phyloP scores from a whole-genome alignment of 495 filamentous ascomycete genomes.

The Lepraria neglecta region DNA sequence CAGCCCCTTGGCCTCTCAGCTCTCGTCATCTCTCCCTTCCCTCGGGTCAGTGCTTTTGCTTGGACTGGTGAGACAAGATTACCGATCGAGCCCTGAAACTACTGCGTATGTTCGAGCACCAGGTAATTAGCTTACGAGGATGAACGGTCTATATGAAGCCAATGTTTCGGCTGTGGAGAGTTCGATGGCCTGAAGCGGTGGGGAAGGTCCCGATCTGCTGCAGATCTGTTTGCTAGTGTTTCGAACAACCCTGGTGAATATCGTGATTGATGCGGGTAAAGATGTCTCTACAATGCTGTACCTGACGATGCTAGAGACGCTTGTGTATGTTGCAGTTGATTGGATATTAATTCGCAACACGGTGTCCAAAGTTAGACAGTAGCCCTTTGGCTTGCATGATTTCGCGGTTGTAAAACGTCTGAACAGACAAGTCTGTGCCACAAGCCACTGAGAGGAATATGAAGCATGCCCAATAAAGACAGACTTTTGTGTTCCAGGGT shows the following conservation, averaged over 20 bases:
- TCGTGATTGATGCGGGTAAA: no score
- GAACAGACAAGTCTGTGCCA: no score
- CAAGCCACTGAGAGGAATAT: no score
- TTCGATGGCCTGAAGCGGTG: slow-evolving; percentile 2
- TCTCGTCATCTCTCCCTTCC: background rate
- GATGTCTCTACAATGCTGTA: background rate
- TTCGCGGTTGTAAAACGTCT: no score
- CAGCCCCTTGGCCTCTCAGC: background rate
- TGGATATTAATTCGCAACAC: no score
- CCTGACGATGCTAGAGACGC: background rate
- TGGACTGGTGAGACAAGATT: background rate
- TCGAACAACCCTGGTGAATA: no score
- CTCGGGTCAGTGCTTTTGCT: slow-evolving; percentile 2
- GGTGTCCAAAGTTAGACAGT: no score
- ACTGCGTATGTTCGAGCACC: background rate
- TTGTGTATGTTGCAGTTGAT: no score
- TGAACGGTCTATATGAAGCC: background rate
- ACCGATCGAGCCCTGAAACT: background rate
- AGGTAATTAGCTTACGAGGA: no score
- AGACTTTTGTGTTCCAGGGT: background rate
- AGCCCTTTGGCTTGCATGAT: no score
- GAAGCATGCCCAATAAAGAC: no score
- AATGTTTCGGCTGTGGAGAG: slow-evolving; percentile 1
- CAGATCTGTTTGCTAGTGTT: slow-evolving; percentile 2
- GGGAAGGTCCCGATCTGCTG: slow-evolving; percentile 11